Percentiles rank a stretch among this genome's conserved stretches.
Conservation (phyloP, 78 protist genomes). For the Andalucia godoyi region DNA sequence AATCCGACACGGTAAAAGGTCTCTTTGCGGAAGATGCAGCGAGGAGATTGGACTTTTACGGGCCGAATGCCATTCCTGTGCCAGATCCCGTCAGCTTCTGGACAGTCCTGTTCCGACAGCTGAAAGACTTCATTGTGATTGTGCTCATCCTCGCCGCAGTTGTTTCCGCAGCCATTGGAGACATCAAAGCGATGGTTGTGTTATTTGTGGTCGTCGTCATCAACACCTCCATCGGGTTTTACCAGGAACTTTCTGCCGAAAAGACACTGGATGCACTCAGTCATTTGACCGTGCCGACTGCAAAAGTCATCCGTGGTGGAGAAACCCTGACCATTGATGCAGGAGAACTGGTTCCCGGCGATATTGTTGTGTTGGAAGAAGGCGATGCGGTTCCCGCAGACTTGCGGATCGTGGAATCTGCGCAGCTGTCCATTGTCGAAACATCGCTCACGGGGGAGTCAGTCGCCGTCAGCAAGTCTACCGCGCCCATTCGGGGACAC, state of each 20-base stretch:
- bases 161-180: constrained; percentile 42
- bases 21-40: background rate
- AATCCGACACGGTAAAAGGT: background rate
- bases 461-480: no score
- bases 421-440: no score
- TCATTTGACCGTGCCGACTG: no score
- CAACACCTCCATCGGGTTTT: no score
- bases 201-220: no score
- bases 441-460: no score
- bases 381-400: constrained; percentile 54
- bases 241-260: no score
- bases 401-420: constrained; percentile 20
- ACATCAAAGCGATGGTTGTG: no score
- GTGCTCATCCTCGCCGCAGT: constrained; percentile 52
- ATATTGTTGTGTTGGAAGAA: constrained; percentile 10
- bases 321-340: constrained; percentile 1
- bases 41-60: background rate
- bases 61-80: background rate
- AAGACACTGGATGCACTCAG: no score
- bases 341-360: constrained; percentile 21
- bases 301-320: no score
- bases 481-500: no score
- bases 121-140: constrained; percentile 57
- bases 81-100: constrained; percentile 10
- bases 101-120: constrained; percentile 51